Evolutionary conservation across 2,329 filamentous ascomycete genomes (phyloP).

Genomic region (Monosporascus sp.): DNA sequence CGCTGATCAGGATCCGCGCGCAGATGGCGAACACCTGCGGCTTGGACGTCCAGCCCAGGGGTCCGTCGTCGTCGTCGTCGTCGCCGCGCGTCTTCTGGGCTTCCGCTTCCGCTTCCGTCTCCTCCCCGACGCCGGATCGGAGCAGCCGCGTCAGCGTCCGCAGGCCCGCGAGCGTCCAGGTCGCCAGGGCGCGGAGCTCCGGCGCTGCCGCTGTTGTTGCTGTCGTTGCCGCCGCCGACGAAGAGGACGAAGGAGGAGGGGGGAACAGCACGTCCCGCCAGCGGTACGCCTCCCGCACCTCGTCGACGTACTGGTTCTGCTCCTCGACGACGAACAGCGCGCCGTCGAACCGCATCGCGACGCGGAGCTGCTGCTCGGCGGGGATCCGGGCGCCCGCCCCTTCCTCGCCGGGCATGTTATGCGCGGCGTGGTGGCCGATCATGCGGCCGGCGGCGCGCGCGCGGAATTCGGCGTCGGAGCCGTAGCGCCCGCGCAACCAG

Average conservation of each 20-base stretch:
- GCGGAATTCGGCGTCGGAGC: constrained; percentile 31
- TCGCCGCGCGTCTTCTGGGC: not conserved
- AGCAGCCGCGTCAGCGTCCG: constrained; percentile 30
- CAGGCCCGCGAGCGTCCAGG: constrained; percentile 50
- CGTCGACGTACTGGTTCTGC: constrained; percentile 90
- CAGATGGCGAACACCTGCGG: constrained; percentile 62
- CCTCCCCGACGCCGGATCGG: no score
- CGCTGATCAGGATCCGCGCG: constrained; percentile 38
- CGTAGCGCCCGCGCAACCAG: constrained; percentile 36
- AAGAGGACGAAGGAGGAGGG: not conserved
- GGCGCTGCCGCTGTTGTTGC: not conserved
- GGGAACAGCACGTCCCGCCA: constrained; percentile 54
- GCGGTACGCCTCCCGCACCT: constrained; percentile 64
- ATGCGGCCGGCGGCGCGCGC: constrained; percentile 38
- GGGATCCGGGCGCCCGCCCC: not conserved
- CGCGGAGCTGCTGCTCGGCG: constrained; percentile 34
- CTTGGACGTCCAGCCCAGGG: constrained; percentile 68
- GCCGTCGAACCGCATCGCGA: constrained; percentile 51
- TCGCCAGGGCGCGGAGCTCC: constrained; percentile 22
- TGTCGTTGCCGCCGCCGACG: constrained; percentile 12
- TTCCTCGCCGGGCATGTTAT: not conserved
- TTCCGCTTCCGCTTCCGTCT: constrained; percentile 10
- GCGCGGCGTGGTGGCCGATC: constrained; percentile 27
- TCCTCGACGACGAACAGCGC: constrained; percentile 83
- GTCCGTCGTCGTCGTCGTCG: constrained; percentile 46